Evolutionary conservation across 2,329 filamentous ascomycete species (phyloP).

Genomic region (Aspergillus sclerotialis): DNA sequence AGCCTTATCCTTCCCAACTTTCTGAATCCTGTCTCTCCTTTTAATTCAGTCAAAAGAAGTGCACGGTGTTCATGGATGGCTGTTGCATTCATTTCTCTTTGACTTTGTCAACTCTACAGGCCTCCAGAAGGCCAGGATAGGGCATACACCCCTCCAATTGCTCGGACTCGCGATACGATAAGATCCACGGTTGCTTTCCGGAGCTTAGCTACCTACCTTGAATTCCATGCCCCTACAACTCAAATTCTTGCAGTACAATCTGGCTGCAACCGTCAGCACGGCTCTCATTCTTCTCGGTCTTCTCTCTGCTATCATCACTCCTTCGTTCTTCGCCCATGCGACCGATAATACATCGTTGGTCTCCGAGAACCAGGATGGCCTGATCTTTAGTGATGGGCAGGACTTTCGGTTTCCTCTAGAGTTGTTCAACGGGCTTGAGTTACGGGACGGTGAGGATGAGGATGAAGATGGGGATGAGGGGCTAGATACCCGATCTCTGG

Average conservation of each 20-base stretch:
- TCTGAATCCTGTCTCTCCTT: too few species aligned
- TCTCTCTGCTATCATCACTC: slow-evolving; percentile 58
- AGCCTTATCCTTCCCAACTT: too few species aligned
- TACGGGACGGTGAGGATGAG: slow-evolving; percentile 24
- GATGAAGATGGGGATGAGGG: slow-evolving; percentile 23
- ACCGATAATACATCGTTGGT: slow-evolving; percentile 45
- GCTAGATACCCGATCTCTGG: slow-evolving; percentile 23
- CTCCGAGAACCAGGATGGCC: slow-evolving; percentile 42
- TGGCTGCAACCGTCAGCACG: slow-evolving; percentile 59
- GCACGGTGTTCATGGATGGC: background rate
- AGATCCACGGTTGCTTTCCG: background rate
- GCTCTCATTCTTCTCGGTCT: slow-evolving; percentile 51
- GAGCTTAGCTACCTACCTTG: slow-evolving; percentile 1
- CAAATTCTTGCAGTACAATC: slow-evolving; percentile 64
- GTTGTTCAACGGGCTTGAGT: slow-evolving; percentile 8
- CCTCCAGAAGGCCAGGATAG: background rate
- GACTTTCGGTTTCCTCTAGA: slow-evolving; percentile 16
- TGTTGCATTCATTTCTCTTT: background rate
- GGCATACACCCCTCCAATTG: background rate
- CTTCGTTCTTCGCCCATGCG: slow-evolving; percentile 58
- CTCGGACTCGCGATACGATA: background rate
- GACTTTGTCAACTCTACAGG: background rate
- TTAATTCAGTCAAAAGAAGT: background rate
- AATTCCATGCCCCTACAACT: slow-evolving; percentile 44
- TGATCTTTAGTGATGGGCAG: slow-evolving; percentile 32